Evolutionary conservation across 305 asterid species (phyloP), one percentile per base, ranked within the genome.

Genomic region (Petunia hybrid): DNA sequence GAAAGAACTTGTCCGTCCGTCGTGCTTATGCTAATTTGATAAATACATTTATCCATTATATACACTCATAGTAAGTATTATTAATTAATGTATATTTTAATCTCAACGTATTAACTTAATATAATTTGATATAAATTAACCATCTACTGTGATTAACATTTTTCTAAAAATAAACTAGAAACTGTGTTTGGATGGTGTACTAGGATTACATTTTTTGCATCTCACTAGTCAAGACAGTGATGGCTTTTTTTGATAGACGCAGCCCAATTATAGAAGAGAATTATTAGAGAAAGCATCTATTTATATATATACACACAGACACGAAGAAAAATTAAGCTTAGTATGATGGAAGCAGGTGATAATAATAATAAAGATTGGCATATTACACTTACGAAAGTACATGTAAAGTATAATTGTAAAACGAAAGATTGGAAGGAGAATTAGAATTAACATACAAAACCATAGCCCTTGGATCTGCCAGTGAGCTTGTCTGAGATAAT

Each of bases 391-490:
- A 8, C 10, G 14, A 51, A 9, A 8, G 60, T 12, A 13, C 4
- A 55, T 4, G 16, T 56, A 38, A 3, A 31, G 14, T 10, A 5
- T 10, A 66, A 10, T 1, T 43, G 13, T 4, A 70, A 8, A 70
- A 12, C 7, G 45, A 13, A 13, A 2, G 12, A 53, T 6, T 3
- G 31, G 66, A 60, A 22, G 66, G 66, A 22, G 2, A 8, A 22
- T 43, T 62, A 8, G 68, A 31, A 43, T 16, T 45, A 14, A 80
- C 97, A 85, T 89, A 95, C 99, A 80, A 95, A 95, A 74, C 99
- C 99, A 65, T 95, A 95, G 86, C 99, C 99, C 86, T 94, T 95
- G 91, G 99, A 95, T 92, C 99, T 87, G 84, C 96, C 97, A 82
- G 99, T 91, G 85, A 90, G 82, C 86, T 95, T 95, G 62, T 95